A percentile compares a stretch with the other conserved stretches of the same genome.
phyloP scores from a whole-genome alignment of 495 filamentous ascomycete species.

The Astrothelium subdiscretum region DNA sequence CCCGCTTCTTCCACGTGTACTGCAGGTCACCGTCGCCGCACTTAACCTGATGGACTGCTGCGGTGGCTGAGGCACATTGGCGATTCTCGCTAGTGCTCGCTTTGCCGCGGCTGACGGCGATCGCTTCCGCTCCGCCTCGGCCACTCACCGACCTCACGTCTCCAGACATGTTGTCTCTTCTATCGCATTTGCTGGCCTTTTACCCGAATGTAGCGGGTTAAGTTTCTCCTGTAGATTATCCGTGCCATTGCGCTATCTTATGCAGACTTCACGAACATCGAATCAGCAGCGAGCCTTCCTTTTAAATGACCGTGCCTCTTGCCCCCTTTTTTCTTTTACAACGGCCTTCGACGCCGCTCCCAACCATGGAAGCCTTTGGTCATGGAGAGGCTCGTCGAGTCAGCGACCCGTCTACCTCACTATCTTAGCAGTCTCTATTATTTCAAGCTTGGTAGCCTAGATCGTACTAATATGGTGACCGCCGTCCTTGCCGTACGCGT shows the following conservation, averaged over 20 bases:
- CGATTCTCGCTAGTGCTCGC: neutral
- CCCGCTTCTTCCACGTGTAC: neutral
- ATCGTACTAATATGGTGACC: neutral
- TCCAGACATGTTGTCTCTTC: neutral
- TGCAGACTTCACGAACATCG: neutral
- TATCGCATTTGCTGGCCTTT: neutral
- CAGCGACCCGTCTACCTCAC: neutral
- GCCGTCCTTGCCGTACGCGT: neutral
- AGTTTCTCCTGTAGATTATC: neutral
- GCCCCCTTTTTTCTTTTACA: neutral
- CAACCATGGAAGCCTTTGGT: neutral
- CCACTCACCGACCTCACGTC: neutral
- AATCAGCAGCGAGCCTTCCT: neutral
- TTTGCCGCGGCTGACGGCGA: neutral
- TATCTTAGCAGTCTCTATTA: neutral
- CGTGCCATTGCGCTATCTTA: neutral
- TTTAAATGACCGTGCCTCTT: neutral
- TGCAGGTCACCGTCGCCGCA: neutral
- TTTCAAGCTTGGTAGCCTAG: neutral
- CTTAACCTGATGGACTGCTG: neutral
- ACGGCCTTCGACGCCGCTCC: neutral
- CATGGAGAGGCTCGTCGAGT: neutral
- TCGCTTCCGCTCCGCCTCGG: neutral
- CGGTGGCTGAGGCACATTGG: neutral
- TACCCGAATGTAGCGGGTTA: neutral